A percentile compares a stretch with the other conserved stretches of the same genome.
Evolutionary conservation across 352 stramenopile species (phyloP).

Genomic region (Phytophthora fragariae): DNA sequence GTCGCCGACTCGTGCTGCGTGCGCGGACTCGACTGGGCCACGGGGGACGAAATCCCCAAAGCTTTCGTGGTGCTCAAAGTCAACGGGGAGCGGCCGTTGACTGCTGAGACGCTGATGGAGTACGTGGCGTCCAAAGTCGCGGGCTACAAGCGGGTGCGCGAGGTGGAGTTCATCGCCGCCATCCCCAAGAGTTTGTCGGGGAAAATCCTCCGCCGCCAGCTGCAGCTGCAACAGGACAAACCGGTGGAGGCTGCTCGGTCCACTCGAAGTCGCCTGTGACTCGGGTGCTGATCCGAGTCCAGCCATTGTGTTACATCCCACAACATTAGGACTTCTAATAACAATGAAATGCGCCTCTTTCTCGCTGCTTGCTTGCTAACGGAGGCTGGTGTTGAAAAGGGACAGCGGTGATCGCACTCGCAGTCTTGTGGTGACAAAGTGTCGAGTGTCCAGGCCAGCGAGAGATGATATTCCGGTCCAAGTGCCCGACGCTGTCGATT

Average conservation of each 20-base stretch:
- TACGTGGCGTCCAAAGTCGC: slow-evolving; percentile 88
- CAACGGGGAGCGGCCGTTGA: slow-evolving; percentile 22
- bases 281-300: not conserved
- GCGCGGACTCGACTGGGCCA: slow-evolving; percentile 60
- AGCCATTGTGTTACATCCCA: not conserved
- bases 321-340: not conserved
- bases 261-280: slow-evolving; percentile 20
- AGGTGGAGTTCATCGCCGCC: slow-evolving; percentile 84
- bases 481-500: slow-evolving; percentile 32
- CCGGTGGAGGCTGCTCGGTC: slow-evolving; percentile 35
- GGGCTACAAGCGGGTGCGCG: slow-evolving; percentile 86
- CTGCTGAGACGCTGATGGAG: slow-evolving; percentile 40
- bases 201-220: slow-evolving; percentile 89
- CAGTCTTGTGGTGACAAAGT: not conserved
- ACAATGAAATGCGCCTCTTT: not conserved
- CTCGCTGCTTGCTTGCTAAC: not conserved
- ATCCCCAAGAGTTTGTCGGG: slow-evolving; percentile 91
- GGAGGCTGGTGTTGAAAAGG: not conserved
- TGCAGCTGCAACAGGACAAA: slow-evolving; percentile 60
- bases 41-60: slow-evolving; percentile 87
- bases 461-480: slow-evolving; percentile 54
- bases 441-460: not conserved
- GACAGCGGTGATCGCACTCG: not conserved
- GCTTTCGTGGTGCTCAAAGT: slow-evolving; percentile 89
- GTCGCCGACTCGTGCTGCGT: slow-evolving; percentile 85